Percentiles rank a stretch among this genome's conserved stretches.
phyloP scores from a whole-genome alignment of 148 eudicot species.

The Agrostemma githago region DNA sequence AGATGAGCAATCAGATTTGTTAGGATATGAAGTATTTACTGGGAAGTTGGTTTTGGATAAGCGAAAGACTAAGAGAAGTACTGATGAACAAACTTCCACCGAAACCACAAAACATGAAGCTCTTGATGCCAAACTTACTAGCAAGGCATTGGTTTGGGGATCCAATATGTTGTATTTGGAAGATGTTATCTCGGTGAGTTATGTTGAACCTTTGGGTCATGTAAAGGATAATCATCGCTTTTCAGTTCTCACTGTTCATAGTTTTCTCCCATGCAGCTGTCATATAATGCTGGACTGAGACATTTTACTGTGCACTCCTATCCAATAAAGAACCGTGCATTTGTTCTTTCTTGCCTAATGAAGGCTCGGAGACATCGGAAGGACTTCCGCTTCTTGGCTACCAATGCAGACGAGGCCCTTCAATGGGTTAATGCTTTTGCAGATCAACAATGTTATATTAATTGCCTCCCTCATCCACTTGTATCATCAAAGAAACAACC shows the following conservation, averaged over 20 bases:
- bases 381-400: constrained; percentile 81
- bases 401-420: constrained; percentile 76
- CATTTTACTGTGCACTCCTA: constrained; percentile 87
- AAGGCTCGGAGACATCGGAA: constrained; percentile 66
- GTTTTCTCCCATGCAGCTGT: constrained; percentile 47
- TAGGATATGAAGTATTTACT: constrained; percentile 83
- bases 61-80: constrained; percentile 47
- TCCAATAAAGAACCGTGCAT: constrained; percentile 52
- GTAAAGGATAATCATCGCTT: neutral
- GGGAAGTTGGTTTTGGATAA: constrained; percentile 83
- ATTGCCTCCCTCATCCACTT: constrained; percentile 87
- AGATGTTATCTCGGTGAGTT: constrained; percentile 89
- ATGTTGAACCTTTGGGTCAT: constrained; percentile 16
- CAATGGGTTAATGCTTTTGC: constrained; percentile 95
- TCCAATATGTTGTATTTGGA: constrained; percentile 60
- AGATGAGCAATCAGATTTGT: constrained; percentile 84
- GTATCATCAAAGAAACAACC: constrained; percentile 73
- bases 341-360: constrained; percentile 53
- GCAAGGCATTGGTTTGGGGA: constrained; percentile 93
- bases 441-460: constrained; percentile 91
- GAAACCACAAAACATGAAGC: constrained; percentile 49
- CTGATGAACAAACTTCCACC: constrained; percentile 53
- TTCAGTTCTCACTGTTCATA: constrained; percentile 9
- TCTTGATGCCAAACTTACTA: constrained; percentile 85
- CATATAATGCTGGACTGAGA: constrained; percentile 70